These are phyloP conservation scores for Taphrina confusa DNA, from an alignment of 1,139 yeast genomes.

Conservation along the genomic window DNA sequence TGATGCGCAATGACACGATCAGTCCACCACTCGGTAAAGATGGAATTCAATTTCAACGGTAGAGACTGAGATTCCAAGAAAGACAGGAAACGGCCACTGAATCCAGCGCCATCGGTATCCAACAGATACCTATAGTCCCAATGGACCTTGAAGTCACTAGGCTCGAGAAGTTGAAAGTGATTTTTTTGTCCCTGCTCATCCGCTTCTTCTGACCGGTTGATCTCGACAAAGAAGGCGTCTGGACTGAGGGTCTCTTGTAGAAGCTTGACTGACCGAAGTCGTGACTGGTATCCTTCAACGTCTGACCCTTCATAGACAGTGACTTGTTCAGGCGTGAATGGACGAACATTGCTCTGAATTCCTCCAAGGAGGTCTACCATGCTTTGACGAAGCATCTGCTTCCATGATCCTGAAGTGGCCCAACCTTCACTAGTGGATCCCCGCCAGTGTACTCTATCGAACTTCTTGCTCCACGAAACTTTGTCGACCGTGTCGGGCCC, in stretches of 20 bases:
- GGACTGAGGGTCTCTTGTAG: conserved; percentile 1
- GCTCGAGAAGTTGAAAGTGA: conserved; percentile 3
- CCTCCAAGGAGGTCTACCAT: conserved; percentile 10
- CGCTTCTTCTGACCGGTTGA: background rate
- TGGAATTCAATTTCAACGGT: conserved; percentile 39
- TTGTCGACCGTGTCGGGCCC: conserved; percentile 2
- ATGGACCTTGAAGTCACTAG: conserved; percentile 2
- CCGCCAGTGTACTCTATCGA: conserved; percentile 1
- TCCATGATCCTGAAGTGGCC: conserved; percentile 3
- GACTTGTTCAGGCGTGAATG: background rate
- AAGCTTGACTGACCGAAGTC: too few relatives aligned
- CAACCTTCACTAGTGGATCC: conserved; percentile 16
- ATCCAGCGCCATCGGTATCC: conserved; percentile 41
- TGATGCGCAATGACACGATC: conserved; percentile 41
- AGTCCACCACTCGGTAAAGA: conserved; percentile 41
- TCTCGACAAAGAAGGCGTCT: conserved; percentile 1
- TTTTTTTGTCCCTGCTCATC: background rate
- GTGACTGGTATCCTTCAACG: background rate
- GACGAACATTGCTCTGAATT: background rate
- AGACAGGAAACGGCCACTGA: conserved; percentile 40
- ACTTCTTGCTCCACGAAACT: conserved; percentile 4
- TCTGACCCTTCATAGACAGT: background rate
- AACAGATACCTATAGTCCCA: conserved; percentile 39
- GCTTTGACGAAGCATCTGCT: conserved; percentile 4
- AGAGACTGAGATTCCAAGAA: conserved; percentile 38